phyloP scores from a whole-genome alignment of 306 rosid genomes.

The Fagus crenata region DNA sequence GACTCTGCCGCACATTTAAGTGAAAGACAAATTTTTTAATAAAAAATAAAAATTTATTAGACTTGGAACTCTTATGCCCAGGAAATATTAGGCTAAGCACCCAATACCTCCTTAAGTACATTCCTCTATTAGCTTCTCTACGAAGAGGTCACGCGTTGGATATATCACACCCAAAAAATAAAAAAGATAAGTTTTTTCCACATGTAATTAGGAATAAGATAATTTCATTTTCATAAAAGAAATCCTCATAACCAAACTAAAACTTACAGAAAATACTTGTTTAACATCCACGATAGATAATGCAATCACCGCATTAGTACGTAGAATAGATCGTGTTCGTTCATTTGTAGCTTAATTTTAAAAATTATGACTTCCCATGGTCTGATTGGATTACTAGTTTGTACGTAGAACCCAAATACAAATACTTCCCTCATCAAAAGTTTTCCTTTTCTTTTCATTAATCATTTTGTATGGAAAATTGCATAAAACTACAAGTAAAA shows the following conservation, averaged over 20 bases:
- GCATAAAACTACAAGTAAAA: neutral
- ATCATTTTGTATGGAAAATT: neutral
- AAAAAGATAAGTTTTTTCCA: neutral
- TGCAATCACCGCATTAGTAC: neutral
- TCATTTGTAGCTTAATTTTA: neutral
- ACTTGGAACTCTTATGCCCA: neutral
- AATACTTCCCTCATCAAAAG: neutral
- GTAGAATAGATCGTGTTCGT: neutral
- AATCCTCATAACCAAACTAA: neutral
- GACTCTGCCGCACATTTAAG: neutral
- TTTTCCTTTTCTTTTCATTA: neutral
- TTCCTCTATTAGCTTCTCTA: neutral
- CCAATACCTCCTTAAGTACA: neutral
- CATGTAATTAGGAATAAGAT: neutral
- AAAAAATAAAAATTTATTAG: too few species aligned
- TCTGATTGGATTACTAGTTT: neutral
- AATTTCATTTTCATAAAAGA: neutral
- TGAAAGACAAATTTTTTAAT: neutral
- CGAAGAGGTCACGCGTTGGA: neutral
- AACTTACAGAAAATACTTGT: neutral
- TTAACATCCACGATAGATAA: neutral
- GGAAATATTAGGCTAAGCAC: neutral
- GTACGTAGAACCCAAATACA: neutral
- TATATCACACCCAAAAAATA: neutral
- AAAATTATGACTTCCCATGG: neutral